Conservation (phyloP, 345 rosid genomes). For the Hibiscus trionum region DNA sequence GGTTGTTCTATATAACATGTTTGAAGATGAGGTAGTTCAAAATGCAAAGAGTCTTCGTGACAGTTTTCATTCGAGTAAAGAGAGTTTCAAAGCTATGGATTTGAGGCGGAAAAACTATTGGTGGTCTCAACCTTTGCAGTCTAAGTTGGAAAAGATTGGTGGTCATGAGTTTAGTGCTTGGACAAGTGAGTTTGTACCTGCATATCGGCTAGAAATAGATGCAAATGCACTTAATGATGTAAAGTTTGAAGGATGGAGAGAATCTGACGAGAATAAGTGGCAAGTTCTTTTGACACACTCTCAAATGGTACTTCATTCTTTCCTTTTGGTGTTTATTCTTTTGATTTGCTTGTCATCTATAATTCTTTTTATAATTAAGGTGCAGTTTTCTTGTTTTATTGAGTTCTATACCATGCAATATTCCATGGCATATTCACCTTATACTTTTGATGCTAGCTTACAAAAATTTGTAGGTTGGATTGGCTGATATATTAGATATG, state of each 20-base stretch:
- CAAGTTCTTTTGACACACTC: slow-evolving; percentile 87
- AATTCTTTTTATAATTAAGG: neutral
- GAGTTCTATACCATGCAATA: neutral
- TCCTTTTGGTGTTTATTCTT: slow-evolving; percentile 8
- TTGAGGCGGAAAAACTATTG: slow-evolving; percentile 30
- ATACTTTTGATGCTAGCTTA: slow-evolving; percentile 18
- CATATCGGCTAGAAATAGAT: slow-evolving; percentile 60
- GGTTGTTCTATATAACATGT: slow-evolving; percentile 40
- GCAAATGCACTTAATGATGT: slow-evolving; percentile 37
- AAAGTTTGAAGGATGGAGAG: slow-evolving; percentile 77
- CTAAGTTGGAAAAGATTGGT: slow-evolving; percentile 61
- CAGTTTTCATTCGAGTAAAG: slow-evolving; percentile 37
- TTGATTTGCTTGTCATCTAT: neutral
- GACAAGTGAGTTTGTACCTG: slow-evolving; percentile 64
- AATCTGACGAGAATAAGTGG: slow-evolving; percentile 43
- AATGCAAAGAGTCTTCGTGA: slow-evolving; percentile 47
- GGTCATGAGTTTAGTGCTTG: slow-evolving; percentile 68
- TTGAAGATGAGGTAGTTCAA: slow-evolving; percentile 56
- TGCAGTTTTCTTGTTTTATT: neutral
- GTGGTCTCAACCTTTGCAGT: slow-evolving; percentile 45
- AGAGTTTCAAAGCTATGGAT: slow-evolving; percentile 18
- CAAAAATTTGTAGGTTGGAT: slow-evolving; percentile 49
- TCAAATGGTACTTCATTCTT: slow-evolving; percentile 62
- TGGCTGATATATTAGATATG: slow-evolving; percentile 75
- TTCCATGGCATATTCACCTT: neutral